These are phyloP conservation scores for Paraphoma sp. DNA, from an alignment of 2,329 filamentous ascomycete species.

Conservation along the genomic window DNA sequence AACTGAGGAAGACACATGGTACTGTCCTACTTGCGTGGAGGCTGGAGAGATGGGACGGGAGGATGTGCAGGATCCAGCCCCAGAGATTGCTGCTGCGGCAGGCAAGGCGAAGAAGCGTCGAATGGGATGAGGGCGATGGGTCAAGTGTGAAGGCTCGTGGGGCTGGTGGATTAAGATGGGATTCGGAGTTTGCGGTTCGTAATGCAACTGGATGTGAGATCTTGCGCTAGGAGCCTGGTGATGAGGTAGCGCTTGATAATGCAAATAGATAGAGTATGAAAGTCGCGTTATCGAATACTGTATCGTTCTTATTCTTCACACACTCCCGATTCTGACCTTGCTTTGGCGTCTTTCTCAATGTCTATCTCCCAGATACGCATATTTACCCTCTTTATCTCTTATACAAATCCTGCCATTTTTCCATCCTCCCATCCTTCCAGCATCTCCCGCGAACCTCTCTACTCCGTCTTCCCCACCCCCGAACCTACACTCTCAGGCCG, in stretches of 20 bases:
- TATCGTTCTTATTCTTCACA: neutral
- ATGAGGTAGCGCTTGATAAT: neutral
- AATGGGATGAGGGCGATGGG: neutral
- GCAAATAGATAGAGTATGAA: neutral
- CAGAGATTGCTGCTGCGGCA: no score
- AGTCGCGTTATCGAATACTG: neutral
- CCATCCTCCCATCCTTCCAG: no score
- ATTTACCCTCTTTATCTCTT: no score
- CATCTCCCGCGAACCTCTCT: neutral
- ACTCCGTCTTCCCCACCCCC: neutral
- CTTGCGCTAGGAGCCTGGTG: no score
- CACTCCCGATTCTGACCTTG: neutral
- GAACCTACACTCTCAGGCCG: neutral
- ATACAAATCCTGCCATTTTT: no score
- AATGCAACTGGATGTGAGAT: no score
- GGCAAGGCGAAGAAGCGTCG: neutral
- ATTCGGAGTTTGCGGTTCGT: neutral
- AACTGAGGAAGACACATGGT: slow-evolving; percentile 1
- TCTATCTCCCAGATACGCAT: neutral
- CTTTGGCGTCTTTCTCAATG: no score
- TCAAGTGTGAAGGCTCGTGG: neutral
- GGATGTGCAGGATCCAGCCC: no score
- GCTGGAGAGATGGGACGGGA: no score
- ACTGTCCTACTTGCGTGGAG: slow-evolving; percentile 1
- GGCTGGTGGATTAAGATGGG: neutral